Conservation (phyloP, 441 rosid genomes). For the Jatropha multifida region DNA sequence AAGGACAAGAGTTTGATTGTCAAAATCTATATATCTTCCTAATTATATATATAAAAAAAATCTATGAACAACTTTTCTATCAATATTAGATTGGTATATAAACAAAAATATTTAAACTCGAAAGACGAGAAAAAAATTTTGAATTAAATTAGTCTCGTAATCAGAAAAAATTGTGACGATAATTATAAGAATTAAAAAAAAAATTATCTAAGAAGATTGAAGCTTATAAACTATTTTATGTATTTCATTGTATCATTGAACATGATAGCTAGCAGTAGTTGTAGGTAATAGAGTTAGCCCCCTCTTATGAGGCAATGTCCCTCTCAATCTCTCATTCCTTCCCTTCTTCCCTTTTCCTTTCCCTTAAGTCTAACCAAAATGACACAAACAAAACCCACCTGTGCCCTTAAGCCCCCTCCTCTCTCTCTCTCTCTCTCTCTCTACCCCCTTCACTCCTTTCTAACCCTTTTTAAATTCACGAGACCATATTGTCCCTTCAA, state of each 20-base stretch:
- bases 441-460: slow-evolving; percentile 10
- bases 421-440: background rate
- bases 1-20: slow-evolving; percentile 22
- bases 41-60: no score
- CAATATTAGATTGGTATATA: no score
- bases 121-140: no score
- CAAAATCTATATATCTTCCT: background rate
- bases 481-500: slow-evolving; percentile 39
- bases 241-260: slow-evolving; percentile 17
- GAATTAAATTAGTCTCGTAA: no score
- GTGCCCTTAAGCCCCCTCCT: background rate
- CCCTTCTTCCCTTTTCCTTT: background rate
- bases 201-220: no score
- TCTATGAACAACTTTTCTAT: no score
- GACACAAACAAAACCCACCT: slow-evolving; percentile 18
- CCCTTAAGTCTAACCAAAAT: slow-evolving; percentile 32
- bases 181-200: no score
- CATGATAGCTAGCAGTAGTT: slow-evolving; percentile 22
- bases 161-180: no score
- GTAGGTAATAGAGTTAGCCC: slow-evolving; percentile 26
- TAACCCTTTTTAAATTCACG: slow-evolving; percentile 51
- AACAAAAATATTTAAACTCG: no score
- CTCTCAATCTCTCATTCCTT: slow-evolving; percentile 24
- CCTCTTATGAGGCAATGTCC: slow-evolving; percentile 23
- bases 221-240: no score